These are phyloP conservation scores for Xylariaceae sp. DNA, from an alignment of 2,329 filamentous ascomycete genomes.

Conservation along the genomic window DNA sequence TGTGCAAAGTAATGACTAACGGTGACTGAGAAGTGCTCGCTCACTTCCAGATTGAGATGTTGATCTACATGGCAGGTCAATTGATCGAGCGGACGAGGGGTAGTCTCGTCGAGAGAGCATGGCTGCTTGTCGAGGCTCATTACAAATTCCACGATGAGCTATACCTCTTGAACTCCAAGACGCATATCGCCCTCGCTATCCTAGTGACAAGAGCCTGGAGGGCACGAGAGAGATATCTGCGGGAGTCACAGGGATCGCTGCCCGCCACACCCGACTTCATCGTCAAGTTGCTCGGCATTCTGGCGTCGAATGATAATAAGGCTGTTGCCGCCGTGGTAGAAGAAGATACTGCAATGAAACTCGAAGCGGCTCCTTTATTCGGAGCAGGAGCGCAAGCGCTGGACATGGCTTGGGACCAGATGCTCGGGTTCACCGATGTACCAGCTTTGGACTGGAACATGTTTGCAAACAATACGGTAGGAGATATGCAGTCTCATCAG, in stretches of 20 bases:
- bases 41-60: conserved; percentile 55
- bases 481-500: conserved; percentile 9
- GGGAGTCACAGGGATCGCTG: conserved; percentile 31
- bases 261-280: conserved; percentile 45
- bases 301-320: conserved; percentile 39
- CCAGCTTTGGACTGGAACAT: conserved; percentile 30
- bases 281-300: conserved; percentile 38
- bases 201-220: conserved; percentile 51
- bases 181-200: conserved; percentile 42
- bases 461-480: conserved; percentile 19
- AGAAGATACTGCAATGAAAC: not conserved
- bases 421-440: conserved; percentile 29
- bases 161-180: conserved; percentile 44
- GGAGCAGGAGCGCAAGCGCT: conserved; percentile 7
- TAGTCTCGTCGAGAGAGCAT: conserved; percentile 50
- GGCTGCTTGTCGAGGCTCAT: conserved; percentile 43
- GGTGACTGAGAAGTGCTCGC: conserved; percentile 22
- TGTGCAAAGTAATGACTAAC: conserved; percentile 6
- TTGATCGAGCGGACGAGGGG: conserved; percentile 48
- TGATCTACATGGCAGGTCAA: conserved; percentile 52
- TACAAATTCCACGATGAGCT: conserved; percentile 50
- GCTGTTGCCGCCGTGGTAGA: conserved; percentile 5
- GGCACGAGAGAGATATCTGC: conserved; percentile 42
- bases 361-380: not conserved
- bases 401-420: conserved; percentile 31